Conservation (phyloP, 495 filamentous ascomycete species). For the Penicillium riverlandense region DNA sequence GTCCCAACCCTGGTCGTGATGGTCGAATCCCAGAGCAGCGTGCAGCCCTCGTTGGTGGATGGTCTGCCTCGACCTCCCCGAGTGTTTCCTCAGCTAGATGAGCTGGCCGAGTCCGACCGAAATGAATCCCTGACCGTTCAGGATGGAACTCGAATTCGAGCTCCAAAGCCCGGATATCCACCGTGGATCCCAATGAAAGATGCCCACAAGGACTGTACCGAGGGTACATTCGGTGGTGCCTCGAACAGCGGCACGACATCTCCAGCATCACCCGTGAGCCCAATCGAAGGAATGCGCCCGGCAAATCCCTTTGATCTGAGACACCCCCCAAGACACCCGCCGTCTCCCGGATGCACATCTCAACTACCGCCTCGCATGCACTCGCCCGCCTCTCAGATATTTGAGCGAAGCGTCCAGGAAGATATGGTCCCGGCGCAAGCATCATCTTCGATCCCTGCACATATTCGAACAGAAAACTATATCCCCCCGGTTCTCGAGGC, state of each 20-base stretch:
- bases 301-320: conserved; percentile 16
- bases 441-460: conserved; percentile 66
- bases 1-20: conserved; percentile 2
- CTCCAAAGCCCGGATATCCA: conserved; percentile 13
- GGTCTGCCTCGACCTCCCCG: background rate
- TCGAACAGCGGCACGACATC: conserved; percentile 12
- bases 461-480: conserved; percentile 86
- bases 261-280: conserved; percentile 25
- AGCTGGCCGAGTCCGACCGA: background rate
- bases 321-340: conserved; percentile 32
- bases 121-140: conserved; percentile 3
- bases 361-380: conserved; percentile 52
- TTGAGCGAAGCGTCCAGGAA: conserved; percentile 90
- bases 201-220: conserved; percentile 4
- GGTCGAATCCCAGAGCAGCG: conserved; percentile 1
- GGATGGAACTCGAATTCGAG: conserved; percentile 4
- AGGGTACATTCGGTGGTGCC: background rate
- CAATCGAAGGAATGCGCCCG: conserved; percentile 27
- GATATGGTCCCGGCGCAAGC: conserved; percentile 49
- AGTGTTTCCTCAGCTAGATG: background rate
- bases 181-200: conserved; percentile 9
- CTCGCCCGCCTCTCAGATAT: conserved; percentile 76
- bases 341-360: conserved; percentile 41
- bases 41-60: conserved; percentile 1
- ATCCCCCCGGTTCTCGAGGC: conserved; percentile 88